A percentile compares a stretch with the other conserved stretches of the same genome.
These are phyloP conservation scores for Cruciata laevipes DNA, from an alignment of 257 asterid species.

Conservation along the genomic window DNA sequence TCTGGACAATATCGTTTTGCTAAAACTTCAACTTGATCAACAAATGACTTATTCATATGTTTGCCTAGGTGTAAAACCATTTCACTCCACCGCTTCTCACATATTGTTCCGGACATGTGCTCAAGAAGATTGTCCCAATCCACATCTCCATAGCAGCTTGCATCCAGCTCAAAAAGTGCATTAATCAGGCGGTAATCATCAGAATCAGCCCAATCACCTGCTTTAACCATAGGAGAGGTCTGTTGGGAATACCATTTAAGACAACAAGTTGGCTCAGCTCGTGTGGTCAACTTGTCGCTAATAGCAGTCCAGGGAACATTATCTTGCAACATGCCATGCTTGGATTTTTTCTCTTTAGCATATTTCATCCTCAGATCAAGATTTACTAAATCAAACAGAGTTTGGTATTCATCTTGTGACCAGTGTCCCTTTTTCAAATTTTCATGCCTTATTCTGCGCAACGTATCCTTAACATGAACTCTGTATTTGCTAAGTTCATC, in stretches of 20 bases:
- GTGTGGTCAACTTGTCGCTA: constrained; percentile 18
- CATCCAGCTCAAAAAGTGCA: constrained; percentile 23
- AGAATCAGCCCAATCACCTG: constrained; percentile 24
- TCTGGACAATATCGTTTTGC: constrained; percentile 20
- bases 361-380: constrained; percentile 18
- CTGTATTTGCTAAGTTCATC: constrained; percentile 26
- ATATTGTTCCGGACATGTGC: constrained; percentile 21
- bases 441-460: constrained; percentile 20
- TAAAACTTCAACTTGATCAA: constrained; percentile 26
- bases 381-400: constrained; percentile 28
- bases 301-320: constrained; percentile 26
- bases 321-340: constrained; percentile 33
- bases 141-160: constrained; percentile 28
- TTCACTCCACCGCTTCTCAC: constrained; percentile 29
- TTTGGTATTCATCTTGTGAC: constrained; percentile 31
- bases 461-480: constrained; percentile 27
- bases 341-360: constrained; percentile 22
- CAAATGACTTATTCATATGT: constrained; percentile 16
- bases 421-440: constrained; percentile 17
- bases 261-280: constrained; percentile 21
- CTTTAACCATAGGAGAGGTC: constrained; percentile 25
- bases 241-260: constrained; percentile 26
- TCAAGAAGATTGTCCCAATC: constrained; percentile 31
- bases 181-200: constrained; percentile 25
- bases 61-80: constrained; percentile 29